phyloP scores from a whole-genome alignment of 1,284 basidiomycete genomes.

The Cutaneotrichosporon mucoides region DNA sequence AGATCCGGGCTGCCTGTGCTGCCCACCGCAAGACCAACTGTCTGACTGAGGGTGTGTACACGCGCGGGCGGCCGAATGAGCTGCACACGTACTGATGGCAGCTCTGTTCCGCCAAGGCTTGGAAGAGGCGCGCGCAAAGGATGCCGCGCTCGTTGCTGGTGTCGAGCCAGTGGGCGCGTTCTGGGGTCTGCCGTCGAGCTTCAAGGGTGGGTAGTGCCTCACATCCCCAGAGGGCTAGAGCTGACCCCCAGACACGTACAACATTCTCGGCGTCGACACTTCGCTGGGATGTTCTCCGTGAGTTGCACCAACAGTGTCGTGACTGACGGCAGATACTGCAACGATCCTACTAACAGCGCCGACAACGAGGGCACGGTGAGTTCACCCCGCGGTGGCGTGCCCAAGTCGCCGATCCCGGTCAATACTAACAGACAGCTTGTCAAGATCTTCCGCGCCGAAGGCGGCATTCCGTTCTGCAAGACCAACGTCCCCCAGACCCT shows the following conservation, averaged over 20 bases:
- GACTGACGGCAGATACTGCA: too few relatives aligned
- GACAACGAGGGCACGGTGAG: slow-evolving; percentile 54
- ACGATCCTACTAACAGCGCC: slow-evolving; percentile 58
- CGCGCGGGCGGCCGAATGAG: too few relatives aligned
- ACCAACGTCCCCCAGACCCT: slow-evolving; percentile 76
- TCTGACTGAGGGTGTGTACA: slow-evolving; percentile 37
- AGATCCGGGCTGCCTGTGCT: slow-evolving; percentile 39
- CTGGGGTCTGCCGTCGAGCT: slow-evolving; percentile 74
- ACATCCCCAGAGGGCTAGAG: too few relatives aligned
- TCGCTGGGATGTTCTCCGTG: slow-evolving; percentile 70
- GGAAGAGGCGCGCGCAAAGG: slow-evolving; percentile 24
- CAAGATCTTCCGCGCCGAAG: slow-evolving; percentile 61
- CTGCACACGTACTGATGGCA: too few relatives aligned
- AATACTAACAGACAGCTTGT: slow-evolving; percentile 55
- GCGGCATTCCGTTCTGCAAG: slow-evolving; percentile 72
- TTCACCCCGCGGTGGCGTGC: too few relatives aligned
- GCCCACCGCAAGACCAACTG: slow-evolving; percentile 43
- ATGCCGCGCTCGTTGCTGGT: slow-evolving; percentile 55
- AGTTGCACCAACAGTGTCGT: too few relatives aligned
- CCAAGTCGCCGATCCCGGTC: too few relatives aligned
- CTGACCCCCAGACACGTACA: slow-evolving; percentile 46
- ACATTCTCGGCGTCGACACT: slow-evolving; percentile 63
- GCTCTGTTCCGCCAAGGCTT: slow-evolving; percentile 36
- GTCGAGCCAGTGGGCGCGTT: slow-evolving; percentile 65
- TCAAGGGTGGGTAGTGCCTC: slow-evolving; percentile 62